These are phyloP conservation scores for Acanthochlamys bracteata DNA, from an alignment of 106 monocot species.

Conservation along the genomic window DNA sequence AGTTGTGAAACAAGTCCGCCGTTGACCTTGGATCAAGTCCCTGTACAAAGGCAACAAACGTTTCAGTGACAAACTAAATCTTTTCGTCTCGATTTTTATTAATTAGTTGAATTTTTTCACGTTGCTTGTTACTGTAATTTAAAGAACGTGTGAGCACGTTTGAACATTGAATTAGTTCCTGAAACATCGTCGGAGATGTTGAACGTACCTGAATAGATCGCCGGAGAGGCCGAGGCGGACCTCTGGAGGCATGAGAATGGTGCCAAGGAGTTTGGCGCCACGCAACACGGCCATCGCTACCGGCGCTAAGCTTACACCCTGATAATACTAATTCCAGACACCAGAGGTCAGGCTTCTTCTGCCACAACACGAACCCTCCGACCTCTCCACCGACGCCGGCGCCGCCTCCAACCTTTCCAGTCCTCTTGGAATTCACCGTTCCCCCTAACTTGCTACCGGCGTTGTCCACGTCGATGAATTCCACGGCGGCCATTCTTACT, in stretches of 20 bases:
- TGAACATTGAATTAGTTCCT: too few relatives aligned
- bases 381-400: constrained; percentile 47
- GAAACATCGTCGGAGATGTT: neutral
- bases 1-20: constrained; percentile 55
- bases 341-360: constrained; percentile 67
- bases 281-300: constrained; percentile 60
- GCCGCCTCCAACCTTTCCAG: neutral
- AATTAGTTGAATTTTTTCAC: too few relatives aligned
- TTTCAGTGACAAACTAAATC: neutral
- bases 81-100: too few relatives aligned
- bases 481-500: constrained; percentile 50
- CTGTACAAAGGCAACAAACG: constrained; percentile 16
- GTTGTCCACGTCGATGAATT: neutral
- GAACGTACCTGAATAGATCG: constrained; percentile 49
- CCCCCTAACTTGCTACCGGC: neutral
- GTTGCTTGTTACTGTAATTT: too few relatives aligned
- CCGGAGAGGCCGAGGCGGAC: constrained; percentile 70
- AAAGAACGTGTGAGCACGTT: too few relatives aligned
- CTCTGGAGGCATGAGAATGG: constrained; percentile 48
- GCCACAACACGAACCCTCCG: constrained; percentile 84
- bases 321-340: constrained; percentile 60
- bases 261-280: constrained; percentile 80
- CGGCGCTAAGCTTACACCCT: constrained; percentile 70
- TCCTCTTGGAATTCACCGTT: neutral
- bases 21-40: constrained; percentile 77